A percentile compares a stretch with the other conserved stretches of the same genome.
Evolutionary conservation across 108 stramenopile genomes (phyloP).

Genomic region (Bacterosira constricta): DNA sequence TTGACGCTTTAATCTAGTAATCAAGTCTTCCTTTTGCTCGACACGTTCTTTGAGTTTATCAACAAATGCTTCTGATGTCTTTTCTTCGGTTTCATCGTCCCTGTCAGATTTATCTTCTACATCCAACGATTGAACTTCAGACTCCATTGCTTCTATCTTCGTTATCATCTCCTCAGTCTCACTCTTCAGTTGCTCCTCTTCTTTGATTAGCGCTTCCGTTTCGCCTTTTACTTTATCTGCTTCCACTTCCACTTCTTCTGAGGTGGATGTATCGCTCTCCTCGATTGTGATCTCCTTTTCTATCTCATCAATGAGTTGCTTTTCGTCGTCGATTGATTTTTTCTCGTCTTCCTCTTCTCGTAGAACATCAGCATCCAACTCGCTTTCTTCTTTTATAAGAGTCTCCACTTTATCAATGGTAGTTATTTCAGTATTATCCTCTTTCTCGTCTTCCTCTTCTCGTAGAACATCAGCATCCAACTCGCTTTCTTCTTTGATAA

Average conservation of each 20-base stretch:
- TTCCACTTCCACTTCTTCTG: constrained; percentile 18
- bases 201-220: constrained; percentile 26
- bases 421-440: neutral
- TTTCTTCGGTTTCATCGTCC: neutral
- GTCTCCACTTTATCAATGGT: constrained; percentile 17
- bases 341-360: constrained; percentile 38
- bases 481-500: constrained; percentile 34
- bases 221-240: constrained; percentile 17
- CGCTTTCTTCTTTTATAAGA: constrained; percentile 32
- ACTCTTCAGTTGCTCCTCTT: constrained; percentile 40
- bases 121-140: constrained; percentile 30
- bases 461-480: constrained; percentile 14
- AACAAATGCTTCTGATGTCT: constrained; percentile 39
- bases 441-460: constrained; percentile 37
- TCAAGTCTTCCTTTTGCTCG: constrained; percentile 46
- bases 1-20: constrained; percentile 37
- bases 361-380: constrained; percentile 14
- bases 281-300: constrained; percentile 35
- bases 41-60: constrained; percentile 48
- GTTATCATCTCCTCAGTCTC: constrained; percentile 47
- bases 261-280: constrained; percentile 6
- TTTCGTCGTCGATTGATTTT: constrained; percentile 34
- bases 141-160: constrained; percentile 45
- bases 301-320: constrained; percentile 33
- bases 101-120: neutral